phyloP scores from a whole-genome alignment of 176 grass and related monocot genomes.

The Lolium rigidum region DNA sequence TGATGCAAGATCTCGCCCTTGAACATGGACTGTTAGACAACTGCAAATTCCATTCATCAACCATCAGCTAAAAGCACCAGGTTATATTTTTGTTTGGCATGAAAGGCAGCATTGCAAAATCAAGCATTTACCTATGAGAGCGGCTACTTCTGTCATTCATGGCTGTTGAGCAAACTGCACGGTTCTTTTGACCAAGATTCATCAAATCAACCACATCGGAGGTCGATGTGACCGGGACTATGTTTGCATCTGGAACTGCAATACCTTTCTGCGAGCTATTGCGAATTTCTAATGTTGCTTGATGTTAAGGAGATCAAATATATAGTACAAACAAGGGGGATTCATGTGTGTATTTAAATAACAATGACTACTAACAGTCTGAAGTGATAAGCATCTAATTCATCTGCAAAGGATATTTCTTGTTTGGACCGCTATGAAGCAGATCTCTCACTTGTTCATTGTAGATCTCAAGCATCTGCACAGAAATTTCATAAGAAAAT shows the following conservation, averaged over 20 bases:
- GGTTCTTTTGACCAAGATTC: conserved; percentile 86
- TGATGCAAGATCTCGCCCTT: conserved; percentile 66
- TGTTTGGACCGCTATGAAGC: conserved; percentile 76
- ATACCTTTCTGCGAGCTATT: conserved; percentile 78
- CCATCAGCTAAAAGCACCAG: conserved; percentile 16
- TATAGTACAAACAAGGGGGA: not conserved
- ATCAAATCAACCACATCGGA: conserved; percentile 84
- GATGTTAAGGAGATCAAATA: conserved; percentile 63
- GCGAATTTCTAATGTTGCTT: conserved; percentile 86
- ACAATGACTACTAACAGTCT: conserved; percentile 11
- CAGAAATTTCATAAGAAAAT: conserved; percentile 89
- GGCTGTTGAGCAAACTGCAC: conserved; percentile 80
- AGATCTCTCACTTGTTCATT: conserved; percentile 99
- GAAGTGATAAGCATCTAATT: conserved; percentile 18
- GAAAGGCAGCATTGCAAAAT: conserved; percentile 19
- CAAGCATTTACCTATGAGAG: conserved; percentile 75
- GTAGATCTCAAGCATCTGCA: conserved; percentile 98
- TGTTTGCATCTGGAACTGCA: conserved; percentile 82
- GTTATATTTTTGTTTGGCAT: conserved; percentile 15
- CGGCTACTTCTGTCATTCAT: conserved; percentile 99
- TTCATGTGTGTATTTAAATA: conserved; percentile 8
- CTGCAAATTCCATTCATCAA: conserved; percentile 49
- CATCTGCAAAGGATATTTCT: conserved; percentile 89
- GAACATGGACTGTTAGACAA: conserved; percentile 80
- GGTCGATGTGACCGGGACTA: conserved; percentile 71